Evolutionary conservation across 306 rosid species (phyloP), one percentile per base, ranked within the genome.

Genomic region (Myrica gale): DNA sequence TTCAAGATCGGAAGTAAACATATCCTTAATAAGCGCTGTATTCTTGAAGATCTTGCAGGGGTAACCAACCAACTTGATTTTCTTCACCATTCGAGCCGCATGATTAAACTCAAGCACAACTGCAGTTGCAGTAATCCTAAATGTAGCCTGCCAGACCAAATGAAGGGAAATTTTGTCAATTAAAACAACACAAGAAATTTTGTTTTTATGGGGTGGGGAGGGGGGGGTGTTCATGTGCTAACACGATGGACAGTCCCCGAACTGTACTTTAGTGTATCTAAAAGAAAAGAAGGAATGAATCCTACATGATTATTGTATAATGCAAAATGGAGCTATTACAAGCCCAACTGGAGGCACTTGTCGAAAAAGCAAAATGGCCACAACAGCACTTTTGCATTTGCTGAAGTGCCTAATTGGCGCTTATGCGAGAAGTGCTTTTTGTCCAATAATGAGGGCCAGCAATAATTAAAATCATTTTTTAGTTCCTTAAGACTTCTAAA

Each of bases 1-100:
- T 85, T 95, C 99, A 74, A 90, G 97, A 88, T 95, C 91, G 6
- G 97, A 95, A 71, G 91, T 90, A 74, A 95, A 95, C 99, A 95
- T 95, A 72, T 92, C 91, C 84, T 81, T 95, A 74, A 95, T 86
- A 83, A 90, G 84, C 70, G 99, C 96, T 32, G 97, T 95, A 79
- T 95, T 95, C 87, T 95, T 95, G 85, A 90, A 95, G 73, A 95
- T 90, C 88, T 95, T 92, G 89, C 92, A 84, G 39, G 97, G 97
- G 80, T 87, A 75, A 62, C 99, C 99, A 78, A 89, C 93, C 83
- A 95, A 87, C 88, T 95, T 95, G 80, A 95, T 84, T 89, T 95
- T 95, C 92, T 95, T 95, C 85, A 84, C 81, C 73, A 92, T 87
- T 83, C 72, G 87, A 17, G 90, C 82, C 23, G 88, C 93, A 62